These are phyloP conservation scores for Microdochium trichocladiopsis DNA, from an alignment of 2,329 filamentous ascomycete species.

Conservation along the genomic window DNA sequence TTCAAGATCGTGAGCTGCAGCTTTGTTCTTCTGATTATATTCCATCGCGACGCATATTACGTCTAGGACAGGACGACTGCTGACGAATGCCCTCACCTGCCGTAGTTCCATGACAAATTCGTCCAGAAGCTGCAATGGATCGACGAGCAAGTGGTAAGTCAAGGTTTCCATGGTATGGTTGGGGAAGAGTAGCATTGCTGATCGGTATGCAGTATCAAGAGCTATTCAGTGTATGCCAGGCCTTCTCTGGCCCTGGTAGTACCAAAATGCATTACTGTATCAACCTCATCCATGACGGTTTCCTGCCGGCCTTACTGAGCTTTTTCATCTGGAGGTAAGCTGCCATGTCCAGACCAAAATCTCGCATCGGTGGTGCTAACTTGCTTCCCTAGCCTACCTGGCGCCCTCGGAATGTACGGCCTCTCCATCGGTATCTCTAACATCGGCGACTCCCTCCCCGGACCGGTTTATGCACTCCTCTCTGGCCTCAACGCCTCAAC, in stretches of 20 bases:
- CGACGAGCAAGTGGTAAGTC: conserved; percentile 56
- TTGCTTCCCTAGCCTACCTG: conserved; percentile 49
- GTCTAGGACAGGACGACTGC: too few relatives aligned
- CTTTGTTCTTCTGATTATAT: background rate
- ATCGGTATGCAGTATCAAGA: conserved; percentile 52
- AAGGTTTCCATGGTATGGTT: too few relatives aligned
- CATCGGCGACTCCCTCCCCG: conserved; percentile 51
- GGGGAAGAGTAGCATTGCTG: background rate
- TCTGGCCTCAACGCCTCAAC: conserved; percentile 67
- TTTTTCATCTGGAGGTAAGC: conserved; percentile 59
- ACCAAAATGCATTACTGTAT: conserved; percentile 70
- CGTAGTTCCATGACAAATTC: conserved; percentile 54
- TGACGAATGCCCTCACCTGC: background rate
- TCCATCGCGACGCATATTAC: background rate
- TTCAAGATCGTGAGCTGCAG: background rate
- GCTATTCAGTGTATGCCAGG: conserved; percentile 63
- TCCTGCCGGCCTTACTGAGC: conserved; percentile 47
- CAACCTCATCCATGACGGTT: conserved; percentile 54
- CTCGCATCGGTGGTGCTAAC: background rate
- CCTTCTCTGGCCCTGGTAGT: conserved; percentile 58
- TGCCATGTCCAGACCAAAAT: background rate
- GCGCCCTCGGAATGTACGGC: conserved; percentile 63
- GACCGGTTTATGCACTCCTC: conserved; percentile 59
- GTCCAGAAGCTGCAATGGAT: conserved; percentile 57
- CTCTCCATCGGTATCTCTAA: conserved; percentile 58